A percentile compares a stretch with the other conserved stretches of the same genome.
These are phyloP conservation scores for Neckera pumila DNA, from an alignment of 225 moss, liverwort and hornwort genomes.

Conservation along the genomic window DNA sequence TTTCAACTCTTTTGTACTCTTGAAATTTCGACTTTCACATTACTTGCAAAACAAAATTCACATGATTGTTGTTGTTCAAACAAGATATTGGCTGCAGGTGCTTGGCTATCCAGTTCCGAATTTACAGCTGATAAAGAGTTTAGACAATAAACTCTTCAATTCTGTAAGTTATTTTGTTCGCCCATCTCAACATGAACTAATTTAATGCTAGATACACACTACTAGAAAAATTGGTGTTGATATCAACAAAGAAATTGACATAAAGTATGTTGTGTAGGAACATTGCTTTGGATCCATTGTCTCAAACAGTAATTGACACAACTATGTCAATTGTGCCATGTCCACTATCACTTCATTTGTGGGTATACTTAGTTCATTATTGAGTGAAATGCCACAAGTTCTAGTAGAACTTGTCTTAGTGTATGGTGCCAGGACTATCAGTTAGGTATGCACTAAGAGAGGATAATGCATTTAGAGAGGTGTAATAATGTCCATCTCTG, in stretches of 20 bases:
- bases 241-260: neutral
- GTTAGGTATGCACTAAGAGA: too few relatives aligned
- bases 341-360: neutral
- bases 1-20: neutral
- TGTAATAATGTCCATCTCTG: too few relatives aligned
- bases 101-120: neutral
- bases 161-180: neutral
- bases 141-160: neutral
- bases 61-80: too few relatives aligned
- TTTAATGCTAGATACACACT: accelerated
- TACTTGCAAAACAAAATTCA: neutral
- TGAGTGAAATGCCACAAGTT: neutral
- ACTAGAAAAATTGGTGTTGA: neutral
- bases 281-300: neutral
- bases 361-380: neutral
- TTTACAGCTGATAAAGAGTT: neutral
- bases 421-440: too few relatives aligned
- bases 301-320: neutral
- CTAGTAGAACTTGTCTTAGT: too few relatives aligned
- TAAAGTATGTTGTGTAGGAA: neutral
- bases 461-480: too few relatives aligned
- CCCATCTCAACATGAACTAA: neutral
- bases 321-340: neutral
- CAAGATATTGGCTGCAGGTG: too few relatives aligned
- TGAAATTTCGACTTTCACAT: neutral